Conservation (phyloP, 2,329 filamentous ascomycete species). For the Fusarium denticulatum region DNA sequence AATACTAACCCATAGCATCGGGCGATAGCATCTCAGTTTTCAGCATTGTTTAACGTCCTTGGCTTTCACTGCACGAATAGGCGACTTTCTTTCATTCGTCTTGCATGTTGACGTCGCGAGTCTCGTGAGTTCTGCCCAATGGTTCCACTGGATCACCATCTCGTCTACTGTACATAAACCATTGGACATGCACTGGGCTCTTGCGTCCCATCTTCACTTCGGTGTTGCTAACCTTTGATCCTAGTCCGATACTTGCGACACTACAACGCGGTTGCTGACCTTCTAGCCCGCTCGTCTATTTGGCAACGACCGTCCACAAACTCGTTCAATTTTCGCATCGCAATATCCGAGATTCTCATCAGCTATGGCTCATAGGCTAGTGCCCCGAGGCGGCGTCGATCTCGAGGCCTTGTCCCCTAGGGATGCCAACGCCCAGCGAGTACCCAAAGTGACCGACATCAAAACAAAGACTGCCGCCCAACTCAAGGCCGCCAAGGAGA, state of each 20-base stretch:
- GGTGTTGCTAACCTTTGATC: slow-evolving; percentile 8
- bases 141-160: slow-evolving; percentile 8
- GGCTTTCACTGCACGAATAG: slow-evolving; percentile 14
- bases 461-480: slow-evolving; percentile 64
- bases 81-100: slow-evolving; percentile 26
- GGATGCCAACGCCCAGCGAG: slow-evolving; percentile 70
- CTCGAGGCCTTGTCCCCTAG: slow-evolving; percentile 72
- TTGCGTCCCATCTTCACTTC: neutral
- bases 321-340: neutral
- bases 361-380: slow-evolving; percentile 60
- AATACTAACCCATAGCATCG: slow-evolving; percentile 38
- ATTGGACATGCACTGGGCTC: neutral
- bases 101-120: slow-evolving; percentile 44
- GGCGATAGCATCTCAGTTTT: slow-evolving; percentile 13
- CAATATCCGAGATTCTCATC: neutral
- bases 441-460: slow-evolving; percentile 58
- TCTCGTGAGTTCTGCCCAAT: slow-evolving; percentile 39
- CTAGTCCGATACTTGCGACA: slow-evolving; percentile 29
- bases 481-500: slow-evolving; percentile 68
- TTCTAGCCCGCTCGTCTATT: slow-evolving; percentile 13
- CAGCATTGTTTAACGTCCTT: slow-evolving; percentile 46
- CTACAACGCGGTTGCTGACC: slow-evolving; percentile 27
- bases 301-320: slow-evolving; percentile 4
- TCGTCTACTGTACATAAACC: neutral
- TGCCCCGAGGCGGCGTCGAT: slow-evolving; percentile 61